phyloP scores from a whole-genome alignment of 352 stramenopile species.

The Globisporangium solare region DNA sequence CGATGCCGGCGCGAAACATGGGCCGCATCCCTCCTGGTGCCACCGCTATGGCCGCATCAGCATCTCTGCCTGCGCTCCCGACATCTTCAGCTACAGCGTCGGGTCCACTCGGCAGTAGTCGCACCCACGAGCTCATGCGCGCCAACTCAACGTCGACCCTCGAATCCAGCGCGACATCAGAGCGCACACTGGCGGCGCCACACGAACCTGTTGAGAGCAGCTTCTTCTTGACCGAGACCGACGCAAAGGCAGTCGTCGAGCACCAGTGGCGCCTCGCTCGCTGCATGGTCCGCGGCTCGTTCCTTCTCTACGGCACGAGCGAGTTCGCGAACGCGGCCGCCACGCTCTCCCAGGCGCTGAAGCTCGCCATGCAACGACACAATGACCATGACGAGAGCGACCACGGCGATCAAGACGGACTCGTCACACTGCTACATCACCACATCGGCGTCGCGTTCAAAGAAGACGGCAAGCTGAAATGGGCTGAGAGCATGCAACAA shows the following conservation, averaged over 20 bases:
- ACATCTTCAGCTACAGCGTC: background rate
- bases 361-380: slow-evolving; percentile 16
- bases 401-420: slow-evolving; percentile 9
- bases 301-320: slow-evolving; percentile 46
- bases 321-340: slow-evolving; percentile 27
- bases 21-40: slow-evolving; percentile 26
- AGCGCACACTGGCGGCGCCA: slow-evolving; percentile 13
- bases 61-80: background rate
- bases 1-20: slow-evolving; percentile 15
- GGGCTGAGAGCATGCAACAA: slow-evolving; percentile 40
- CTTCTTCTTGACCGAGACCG: slow-evolving; percentile 77
- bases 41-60: slow-evolving; percentile 1
- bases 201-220: slow-evolving; percentile 30
- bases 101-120: background rate
- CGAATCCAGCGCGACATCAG: no score
- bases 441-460: slow-evolving; percentile 67
- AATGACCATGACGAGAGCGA: no score
- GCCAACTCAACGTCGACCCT: background rate
- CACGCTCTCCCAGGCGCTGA: slow-evolving; percentile 35
- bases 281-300: slow-evolving; percentile 36
- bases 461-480: slow-evolving; percentile 39
- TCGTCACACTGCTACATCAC: slow-evolving; percentile 52
- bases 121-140: background rate
- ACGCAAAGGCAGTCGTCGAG: slow-evolving; percentile 24
- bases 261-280: slow-evolving; percentile 30